These are phyloP conservation scores for Hypoxylon fuscum DNA, from an alignment of 495 filamentous ascomycete genomes.

Conservation along the genomic window DNA sequence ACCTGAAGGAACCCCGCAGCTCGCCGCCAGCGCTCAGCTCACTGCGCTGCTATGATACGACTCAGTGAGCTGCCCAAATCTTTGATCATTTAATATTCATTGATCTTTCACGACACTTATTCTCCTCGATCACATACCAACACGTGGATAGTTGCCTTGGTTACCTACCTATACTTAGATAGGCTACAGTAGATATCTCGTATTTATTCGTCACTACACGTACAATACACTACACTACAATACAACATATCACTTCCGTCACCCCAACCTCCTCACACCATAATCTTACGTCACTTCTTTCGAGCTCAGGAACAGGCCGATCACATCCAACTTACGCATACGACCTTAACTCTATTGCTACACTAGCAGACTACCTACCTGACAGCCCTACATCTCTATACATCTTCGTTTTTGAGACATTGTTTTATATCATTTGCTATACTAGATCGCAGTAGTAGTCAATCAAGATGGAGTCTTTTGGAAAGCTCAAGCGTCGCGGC, in stretches of 20 bases:
- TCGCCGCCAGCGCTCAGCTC: slow-evolving; percentile 5
- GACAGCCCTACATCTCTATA: not conserved
- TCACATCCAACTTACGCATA: not conserved
- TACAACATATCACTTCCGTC: too few relatives aligned
- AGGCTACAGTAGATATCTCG: too few relatives aligned
- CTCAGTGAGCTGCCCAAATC: not conserved
- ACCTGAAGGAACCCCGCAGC: not conserved
- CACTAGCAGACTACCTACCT: not conserved
- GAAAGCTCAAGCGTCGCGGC: slow-evolving; percentile 55
- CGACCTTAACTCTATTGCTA: not conserved
- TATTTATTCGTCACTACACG: too few relatives aligned
- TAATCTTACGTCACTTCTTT: slow-evolving; percentile 22
- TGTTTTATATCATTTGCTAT: not conserved
- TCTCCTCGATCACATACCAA: too few relatives aligned
- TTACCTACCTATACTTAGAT: too few relatives aligned
- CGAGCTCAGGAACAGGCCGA: slow-evolving; percentile 12
- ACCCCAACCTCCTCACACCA: not conserved
- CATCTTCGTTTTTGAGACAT: not conserved
- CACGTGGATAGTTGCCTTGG: too few relatives aligned
- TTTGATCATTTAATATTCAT: too few relatives aligned
- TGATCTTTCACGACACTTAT: too few relatives aligned
- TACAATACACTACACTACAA: too few relatives aligned
- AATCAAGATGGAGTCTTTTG: slow-evolving; percentile 54
- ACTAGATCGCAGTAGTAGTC: not conserved
- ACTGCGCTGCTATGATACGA: slow-evolving; percentile 19